A percentile compares a stretch with the other conserved stretches of the same genome.
These are phyloP conservation scores for Hymenoscyphus linearis DNA, from an alignment of 2,329 filamentous ascomycete genomes.

Conservation along the genomic window DNA sequence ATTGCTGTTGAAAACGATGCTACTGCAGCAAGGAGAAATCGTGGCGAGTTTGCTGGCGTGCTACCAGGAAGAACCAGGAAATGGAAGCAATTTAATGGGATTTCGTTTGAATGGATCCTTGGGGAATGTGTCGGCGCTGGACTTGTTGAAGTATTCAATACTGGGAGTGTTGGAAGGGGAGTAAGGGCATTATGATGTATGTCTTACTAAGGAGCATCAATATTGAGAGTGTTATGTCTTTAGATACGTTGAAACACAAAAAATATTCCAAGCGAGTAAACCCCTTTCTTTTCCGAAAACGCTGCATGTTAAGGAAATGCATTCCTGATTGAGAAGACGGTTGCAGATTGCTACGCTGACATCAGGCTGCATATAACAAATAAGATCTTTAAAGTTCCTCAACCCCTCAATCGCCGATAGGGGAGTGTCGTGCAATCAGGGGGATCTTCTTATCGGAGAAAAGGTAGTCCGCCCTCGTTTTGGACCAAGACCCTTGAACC, in stretches of 20 bases:
- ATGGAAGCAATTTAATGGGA: conserved; percentile 66
- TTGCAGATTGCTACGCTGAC: background rate
- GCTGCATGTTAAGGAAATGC: too few relatives aligned
- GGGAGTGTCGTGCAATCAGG: background rate
- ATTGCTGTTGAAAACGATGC: conserved; percentile 42
- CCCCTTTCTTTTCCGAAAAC: too few relatives aligned
- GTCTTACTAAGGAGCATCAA: too few relatives aligned
- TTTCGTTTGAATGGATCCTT: conserved; percentile 66
- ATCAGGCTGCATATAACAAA: background rate
- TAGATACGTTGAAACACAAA: too few relatives aligned
- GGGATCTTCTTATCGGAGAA: conserved; percentile 1
- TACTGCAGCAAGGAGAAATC: conserved; percentile 43
- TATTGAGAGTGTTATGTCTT: too few relatives aligned
- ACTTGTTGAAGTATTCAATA: conserved; percentile 69
- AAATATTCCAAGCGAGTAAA: too few relatives aligned
- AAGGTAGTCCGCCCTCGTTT: background rate
- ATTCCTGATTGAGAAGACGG: background rate
- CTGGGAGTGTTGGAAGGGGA: conserved; percentile 65
- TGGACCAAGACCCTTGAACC: background rate
- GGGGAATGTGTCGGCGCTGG: conserved; percentile 67
- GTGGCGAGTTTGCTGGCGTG: conserved; percentile 53
- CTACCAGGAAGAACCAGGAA: conserved; percentile 58
- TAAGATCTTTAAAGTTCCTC: background rate
- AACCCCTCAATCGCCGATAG: background rate
- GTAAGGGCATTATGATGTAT: conserved; percentile 40